Evolutionary conservation across 2,329 filamentous ascomycete species (phyloP).

Genomic region (Aspergillus japonicus): DNA sequence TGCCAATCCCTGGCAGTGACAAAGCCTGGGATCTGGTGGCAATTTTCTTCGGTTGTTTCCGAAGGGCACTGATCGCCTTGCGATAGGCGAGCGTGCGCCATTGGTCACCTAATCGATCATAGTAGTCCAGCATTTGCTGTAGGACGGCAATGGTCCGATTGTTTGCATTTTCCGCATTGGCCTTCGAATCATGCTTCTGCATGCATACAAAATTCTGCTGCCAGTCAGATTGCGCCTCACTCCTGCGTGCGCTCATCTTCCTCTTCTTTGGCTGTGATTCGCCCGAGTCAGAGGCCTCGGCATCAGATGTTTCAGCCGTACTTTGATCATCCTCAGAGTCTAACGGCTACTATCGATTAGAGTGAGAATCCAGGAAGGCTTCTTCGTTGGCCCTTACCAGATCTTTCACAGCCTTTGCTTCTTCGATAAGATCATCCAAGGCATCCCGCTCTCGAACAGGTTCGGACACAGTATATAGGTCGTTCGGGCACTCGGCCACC

Average conservation of each 20-base stretch:
- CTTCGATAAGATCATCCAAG: slow-evolving; percentile 63
- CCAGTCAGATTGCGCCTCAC: slow-evolving; percentile 26
- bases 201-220: slow-evolving; percentile 58
- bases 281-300: slow-evolving; percentile 16
- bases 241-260: slow-evolving; percentile 4
- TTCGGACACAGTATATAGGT: background rate
- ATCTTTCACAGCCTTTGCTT: slow-evolving; percentile 60
- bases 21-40: slow-evolving; percentile 68
- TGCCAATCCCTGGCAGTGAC: slow-evolving; percentile 66
- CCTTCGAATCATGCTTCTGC: slow-evolving; percentile 52
- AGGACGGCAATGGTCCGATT: slow-evolving; percentile 71
- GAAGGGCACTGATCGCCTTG: slow-evolving; percentile 71
- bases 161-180: slow-evolving; percentile 64
- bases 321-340: slow-evolving; percentile 27
- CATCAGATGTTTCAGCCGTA: slow-evolving; percentile 12
- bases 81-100: slow-evolving; percentile 77
- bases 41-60: slow-evolving; percentile 63
- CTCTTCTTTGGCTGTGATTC: slow-evolving; percentile 19
- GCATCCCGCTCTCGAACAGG: slow-evolving; percentile 48
- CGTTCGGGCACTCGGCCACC: background rate
- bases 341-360: slow-evolving; percentile 33
- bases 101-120: slow-evolving; percentile 69
- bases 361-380: slow-evolving; percentile 8
- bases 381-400: slow-evolving; percentile 41
- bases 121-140: slow-evolving; percentile 75